Conservation (phyloP, 73 alveolate genomes). For the Blepharisma japonicum region DNA sequence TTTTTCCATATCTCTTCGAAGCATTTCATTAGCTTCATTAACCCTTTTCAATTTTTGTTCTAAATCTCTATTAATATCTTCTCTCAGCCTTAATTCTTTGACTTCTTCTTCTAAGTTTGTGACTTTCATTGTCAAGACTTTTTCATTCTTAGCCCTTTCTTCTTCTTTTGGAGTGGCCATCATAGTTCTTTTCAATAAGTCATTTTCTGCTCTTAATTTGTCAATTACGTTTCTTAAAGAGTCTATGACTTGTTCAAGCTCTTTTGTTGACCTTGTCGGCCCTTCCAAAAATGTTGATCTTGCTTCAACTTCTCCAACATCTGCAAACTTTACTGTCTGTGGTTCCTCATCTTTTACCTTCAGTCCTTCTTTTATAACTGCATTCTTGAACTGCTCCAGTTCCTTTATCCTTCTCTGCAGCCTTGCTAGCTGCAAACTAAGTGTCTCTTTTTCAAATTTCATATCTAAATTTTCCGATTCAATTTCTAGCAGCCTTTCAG, state of each 20-base stretch:
- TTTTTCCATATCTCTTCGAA: too few relatives aligned
- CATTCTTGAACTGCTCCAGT: slow-evolving; percentile 42
- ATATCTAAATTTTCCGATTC: slow-evolving; percentile 46
- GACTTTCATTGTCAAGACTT: too few relatives aligned
- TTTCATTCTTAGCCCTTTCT: too few relatives aligned
- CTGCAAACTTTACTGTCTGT: too few relatives aligned
- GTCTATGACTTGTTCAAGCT: slow-evolving; percentile 38
- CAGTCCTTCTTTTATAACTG: too few relatives aligned
- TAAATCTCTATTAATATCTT: too few relatives aligned
- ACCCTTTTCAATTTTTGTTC: too few relatives aligned
- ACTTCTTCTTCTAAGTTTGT: too few relatives aligned
- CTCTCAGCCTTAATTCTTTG: too few relatives aligned
- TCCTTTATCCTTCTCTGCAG: slow-evolving; percentile 51
- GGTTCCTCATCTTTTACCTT: neutral
- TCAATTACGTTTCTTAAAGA: slow-evolving; percentile 32
- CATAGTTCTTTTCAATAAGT: neutral
- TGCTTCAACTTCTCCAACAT: neutral
- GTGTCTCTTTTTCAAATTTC: slow-evolving; percentile 48
- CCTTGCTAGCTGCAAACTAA: slow-evolving; percentile 41
- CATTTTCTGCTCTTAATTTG: slow-evolving; percentile 33
- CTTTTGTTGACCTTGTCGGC: slow-evolving; percentile 26
- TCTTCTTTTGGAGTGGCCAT: too few relatives aligned
- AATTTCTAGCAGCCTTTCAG: slow-evolving; percentile 31
- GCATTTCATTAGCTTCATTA: too few relatives aligned
- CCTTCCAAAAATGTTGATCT: neutral